phyloP scores from a whole-genome alignment of 176 grass and related monocot genomes.

The Carex cristatella region DNA sequence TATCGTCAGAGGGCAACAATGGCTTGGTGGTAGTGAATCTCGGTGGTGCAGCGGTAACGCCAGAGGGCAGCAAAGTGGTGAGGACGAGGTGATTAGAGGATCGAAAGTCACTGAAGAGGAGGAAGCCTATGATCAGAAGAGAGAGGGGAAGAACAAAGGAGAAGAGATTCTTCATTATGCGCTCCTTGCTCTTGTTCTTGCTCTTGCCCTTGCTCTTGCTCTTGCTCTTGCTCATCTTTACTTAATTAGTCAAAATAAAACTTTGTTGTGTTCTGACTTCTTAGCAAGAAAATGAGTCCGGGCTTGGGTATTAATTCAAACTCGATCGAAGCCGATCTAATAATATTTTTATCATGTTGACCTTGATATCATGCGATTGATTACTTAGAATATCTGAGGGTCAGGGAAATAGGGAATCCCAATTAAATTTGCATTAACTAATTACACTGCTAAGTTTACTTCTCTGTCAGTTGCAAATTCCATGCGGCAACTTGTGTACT shows the following conservation, averaged over 20 bases:
- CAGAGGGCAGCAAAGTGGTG: neutral
- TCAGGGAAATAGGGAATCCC: neutral
- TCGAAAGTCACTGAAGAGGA: conserved; percentile 11
- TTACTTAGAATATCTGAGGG: neutral
- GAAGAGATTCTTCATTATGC: conserved; percentile 22
- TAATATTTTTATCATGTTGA: neutral
- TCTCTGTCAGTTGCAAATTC: neutral
- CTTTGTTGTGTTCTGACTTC: neutral
- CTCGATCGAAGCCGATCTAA: neutral
- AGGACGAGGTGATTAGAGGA: neutral
- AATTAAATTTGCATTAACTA: neutral
- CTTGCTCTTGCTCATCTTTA: neutral
- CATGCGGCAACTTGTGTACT: neutral
- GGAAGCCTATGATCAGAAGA: conserved; percentile 21
- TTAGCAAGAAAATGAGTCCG: neutral
- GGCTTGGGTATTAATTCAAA: neutral
- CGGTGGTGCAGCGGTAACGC: neutral
- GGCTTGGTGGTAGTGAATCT: neutral
- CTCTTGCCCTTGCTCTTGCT: neutral
- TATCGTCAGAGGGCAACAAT: neutral
- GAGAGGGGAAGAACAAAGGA: conserved; percentile 21
- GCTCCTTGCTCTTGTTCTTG: neutral
- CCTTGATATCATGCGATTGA: neutral
- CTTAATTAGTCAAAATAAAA: no score
- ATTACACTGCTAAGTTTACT: neutral